phyloP scores from a whole-genome alignment of 2,329 filamentous ascomycete genomes.

The Cladosporium colombiae region DNA sequence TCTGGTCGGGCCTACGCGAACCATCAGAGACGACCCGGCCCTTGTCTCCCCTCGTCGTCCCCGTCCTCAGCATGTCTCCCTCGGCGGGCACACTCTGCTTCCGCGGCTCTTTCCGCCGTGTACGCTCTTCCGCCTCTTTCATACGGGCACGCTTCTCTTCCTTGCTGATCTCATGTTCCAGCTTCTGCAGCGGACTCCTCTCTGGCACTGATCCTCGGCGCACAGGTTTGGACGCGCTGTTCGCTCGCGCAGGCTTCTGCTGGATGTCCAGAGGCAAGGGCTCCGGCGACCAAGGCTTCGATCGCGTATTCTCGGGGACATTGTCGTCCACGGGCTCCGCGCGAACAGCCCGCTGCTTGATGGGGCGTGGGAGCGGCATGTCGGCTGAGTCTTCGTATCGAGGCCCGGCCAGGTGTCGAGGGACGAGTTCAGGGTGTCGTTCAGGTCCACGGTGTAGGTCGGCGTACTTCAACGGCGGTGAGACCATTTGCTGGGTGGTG shows the following conservation, averaged over 20 bases:
- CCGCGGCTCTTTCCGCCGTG: slow-evolving; percentile 55
- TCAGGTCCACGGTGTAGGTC: slow-evolving; percentile 7
- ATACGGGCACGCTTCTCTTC: slow-evolving; percentile 88
- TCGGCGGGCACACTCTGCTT: slow-evolving; percentile 24
- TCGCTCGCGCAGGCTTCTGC: slow-evolving; percentile 27
- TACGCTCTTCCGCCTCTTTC: slow-evolving; percentile 75
- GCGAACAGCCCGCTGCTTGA: slow-evolving; percentile 23
- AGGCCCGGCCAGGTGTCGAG: neutral
- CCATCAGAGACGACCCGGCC: slow-evolving; percentile 33
- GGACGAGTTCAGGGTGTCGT: slow-evolving; percentile 7
- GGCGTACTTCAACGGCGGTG: slow-evolving; percentile 15
- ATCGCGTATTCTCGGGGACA: slow-evolving; percentile 32
- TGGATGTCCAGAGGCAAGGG: slow-evolving; percentile 16
- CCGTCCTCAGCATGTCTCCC: slow-evolving; percentile 23
- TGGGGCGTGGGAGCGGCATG: slow-evolving; percentile 13
- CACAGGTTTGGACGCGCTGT: slow-evolving; percentile 25
- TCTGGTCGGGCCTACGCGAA: slow-evolving; percentile 23
- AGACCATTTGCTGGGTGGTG: slow-evolving; percentile 18
- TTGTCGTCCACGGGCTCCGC: slow-evolving; percentile 33
- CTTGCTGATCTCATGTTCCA: slow-evolving; percentile 93
- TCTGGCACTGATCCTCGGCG: slow-evolving; percentile 67
- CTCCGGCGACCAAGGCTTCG: slow-evolving; percentile 34
- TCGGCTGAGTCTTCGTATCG: slow-evolving; percentile 11
- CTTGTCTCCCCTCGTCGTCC: slow-evolving; percentile 28
- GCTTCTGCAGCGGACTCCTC: slow-evolving; percentile 86